Evolutionary conservation across 1,284 basidiomycete species (phyloP), one percentile per base, ranked within the genome.

Genomic region (Cryptococcus sp.): DNA sequence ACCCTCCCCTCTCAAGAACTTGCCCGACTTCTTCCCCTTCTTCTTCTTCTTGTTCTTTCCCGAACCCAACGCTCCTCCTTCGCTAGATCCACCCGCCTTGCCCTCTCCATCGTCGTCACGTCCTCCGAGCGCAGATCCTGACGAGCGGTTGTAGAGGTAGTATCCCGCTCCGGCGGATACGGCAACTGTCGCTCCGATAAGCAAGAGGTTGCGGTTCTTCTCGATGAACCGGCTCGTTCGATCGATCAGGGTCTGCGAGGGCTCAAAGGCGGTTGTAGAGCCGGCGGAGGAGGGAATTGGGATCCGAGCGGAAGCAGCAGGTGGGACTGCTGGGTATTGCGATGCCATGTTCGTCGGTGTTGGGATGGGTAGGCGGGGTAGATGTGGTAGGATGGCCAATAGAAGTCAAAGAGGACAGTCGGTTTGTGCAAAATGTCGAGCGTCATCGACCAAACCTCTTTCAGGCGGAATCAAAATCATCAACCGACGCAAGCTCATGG

Each of bases 141-240:
- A 47, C 16, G 54, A 48, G 34, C 55, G 44, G 42, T 63, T 55
- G 67, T 76, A 77, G 45, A 75, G 62, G 60, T 86, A 87, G 72
- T 89, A 90, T 23, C 82, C 84, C 41, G 81, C 84, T 42, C 85
- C 87, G 44, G 84, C 85, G 34, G 82, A 83, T 40, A 83, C 87
- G 54, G 85, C 75, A 42, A 82, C 82, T 32, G 83, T 84, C 0
- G 83, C 84, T 1, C 72, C 72, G 41, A 74, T 58, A 19, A 71
- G 55, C 49, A 74, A 60, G 32, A 68, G 56, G 24, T 59, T 54
- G 50, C 71, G 69, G 59, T 74, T 66, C 38, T 74, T 69, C 52
- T 73, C 71, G 51, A 71, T 54, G 58, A 69, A 74, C 50, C 59
- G 57, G 48, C 66, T 62, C 2, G 71, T 62, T 35, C 67, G 61